A percentile compares a stretch with the other conserved stretches of the same genome.
These are phyloP conservation scores for Vaccinium corymbosum DNA, from an alignment of 148 eudicot genomes.

Conservation along the genomic window DNA sequence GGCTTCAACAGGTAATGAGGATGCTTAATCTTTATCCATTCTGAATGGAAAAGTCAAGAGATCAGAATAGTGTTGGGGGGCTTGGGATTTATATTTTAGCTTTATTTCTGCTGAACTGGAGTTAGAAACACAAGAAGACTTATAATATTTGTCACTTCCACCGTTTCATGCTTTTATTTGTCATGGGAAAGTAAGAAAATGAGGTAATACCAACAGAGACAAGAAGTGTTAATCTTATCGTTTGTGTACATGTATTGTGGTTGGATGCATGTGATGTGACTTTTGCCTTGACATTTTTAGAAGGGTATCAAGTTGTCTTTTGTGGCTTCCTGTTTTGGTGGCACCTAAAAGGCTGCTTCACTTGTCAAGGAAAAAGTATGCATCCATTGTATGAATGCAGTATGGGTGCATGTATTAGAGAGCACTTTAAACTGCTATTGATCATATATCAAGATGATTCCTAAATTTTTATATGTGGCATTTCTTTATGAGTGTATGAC, in stretches of 20 bases:
- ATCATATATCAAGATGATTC: background rate
- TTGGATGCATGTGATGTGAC: background rate
- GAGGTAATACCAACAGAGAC: background rate
- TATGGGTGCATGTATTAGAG: background rate
- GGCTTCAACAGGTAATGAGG: slow-evolving; percentile 79
- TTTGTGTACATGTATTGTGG: background rate
- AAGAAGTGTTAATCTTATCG: background rate
- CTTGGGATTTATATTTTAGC: background rate
- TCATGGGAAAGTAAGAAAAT: background rate
- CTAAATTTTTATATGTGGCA: background rate
- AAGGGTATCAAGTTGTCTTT: background rate
- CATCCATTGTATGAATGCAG: no score
- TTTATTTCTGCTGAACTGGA: background rate
- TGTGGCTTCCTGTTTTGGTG: background rate
- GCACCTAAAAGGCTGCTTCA: background rate
- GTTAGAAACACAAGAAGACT: background rate
- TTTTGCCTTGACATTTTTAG: background rate
- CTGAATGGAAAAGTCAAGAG: background rate
- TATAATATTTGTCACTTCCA: background rate
- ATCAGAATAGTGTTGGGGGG: background rate
- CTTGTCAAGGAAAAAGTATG: background rate
- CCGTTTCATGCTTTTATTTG: background rate
- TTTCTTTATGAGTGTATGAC: slow-evolving; percentile 1
- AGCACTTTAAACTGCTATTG: background rate
- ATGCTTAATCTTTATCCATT: slow-evolving; percentile 10